Evolutionary conservation across 148 eudicot species (phyloP).

Genomic region (Oxyria digyna): DNA sequence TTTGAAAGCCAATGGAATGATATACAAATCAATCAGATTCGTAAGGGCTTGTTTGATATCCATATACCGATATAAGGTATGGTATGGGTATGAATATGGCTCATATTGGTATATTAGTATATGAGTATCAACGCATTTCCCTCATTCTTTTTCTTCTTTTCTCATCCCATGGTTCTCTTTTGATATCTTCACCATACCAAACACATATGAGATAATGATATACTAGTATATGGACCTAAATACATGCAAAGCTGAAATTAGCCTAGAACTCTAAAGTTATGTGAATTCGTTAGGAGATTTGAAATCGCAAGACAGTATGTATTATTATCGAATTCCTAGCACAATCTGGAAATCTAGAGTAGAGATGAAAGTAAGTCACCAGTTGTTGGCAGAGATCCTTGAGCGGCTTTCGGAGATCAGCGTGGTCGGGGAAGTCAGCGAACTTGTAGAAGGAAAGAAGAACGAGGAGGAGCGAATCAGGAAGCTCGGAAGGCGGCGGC

Average conservation of each 20-base stretch:
- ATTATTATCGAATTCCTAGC: not conserved
- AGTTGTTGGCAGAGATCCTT: constrained; percentile 62
- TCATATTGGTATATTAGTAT: not conserved
- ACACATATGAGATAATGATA: not conserved
- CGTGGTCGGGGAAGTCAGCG: constrained; percentile 77
- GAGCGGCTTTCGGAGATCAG: constrained; percentile 49
- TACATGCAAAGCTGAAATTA: too few relatives aligned
- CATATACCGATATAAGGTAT: too few relatives aligned
- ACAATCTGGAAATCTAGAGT: not conserved
- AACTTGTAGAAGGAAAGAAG: constrained; percentile 94
- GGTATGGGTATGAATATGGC: too few relatives aligned
- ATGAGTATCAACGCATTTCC: too few relatives aligned
- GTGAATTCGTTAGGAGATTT: too few relatives aligned
- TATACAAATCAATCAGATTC: not conserved
- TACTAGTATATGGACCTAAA: too few relatives aligned
- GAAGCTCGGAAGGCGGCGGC: constrained; percentile 13
- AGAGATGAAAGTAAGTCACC: constrained; percentile 24
- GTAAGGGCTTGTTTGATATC: too few relatives aligned
- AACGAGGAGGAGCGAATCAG: constrained; percentile 47
- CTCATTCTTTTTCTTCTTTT: too few relatives aligned
- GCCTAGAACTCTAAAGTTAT: too few relatives aligned
- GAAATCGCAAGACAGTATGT: not conserved
- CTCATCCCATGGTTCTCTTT: too few relatives aligned
- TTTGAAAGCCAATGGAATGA: not conserved
- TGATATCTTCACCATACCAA: too few relatives aligned